Conservation (phyloP, 192 early-diverging fungal genomes). For the Chytriomyces confervae region DNA sequence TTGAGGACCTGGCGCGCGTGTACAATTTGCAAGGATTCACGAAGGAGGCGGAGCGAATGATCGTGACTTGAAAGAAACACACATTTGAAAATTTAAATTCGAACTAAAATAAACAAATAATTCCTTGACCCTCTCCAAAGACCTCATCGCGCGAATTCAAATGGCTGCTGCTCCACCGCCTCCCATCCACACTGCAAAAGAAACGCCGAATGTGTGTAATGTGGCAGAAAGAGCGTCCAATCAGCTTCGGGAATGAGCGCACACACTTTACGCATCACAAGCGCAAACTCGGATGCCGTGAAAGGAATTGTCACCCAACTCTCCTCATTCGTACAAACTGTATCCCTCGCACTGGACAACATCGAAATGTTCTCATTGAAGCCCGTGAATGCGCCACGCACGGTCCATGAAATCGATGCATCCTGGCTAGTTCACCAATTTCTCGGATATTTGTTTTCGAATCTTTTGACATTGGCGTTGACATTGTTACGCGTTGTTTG, state of each 20-base stretch:
- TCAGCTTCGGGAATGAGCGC: no score
- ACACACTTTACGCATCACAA: conserved; percentile 40
- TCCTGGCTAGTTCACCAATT: conserved; percentile 24
- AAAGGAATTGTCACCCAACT: conserved; percentile 47
- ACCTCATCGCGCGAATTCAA: neutral
- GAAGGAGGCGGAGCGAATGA: no score
- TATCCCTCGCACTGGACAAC: neutral
- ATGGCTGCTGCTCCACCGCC: neutral
- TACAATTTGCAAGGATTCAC: no score
- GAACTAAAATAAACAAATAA: no score
- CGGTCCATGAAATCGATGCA: conserved; percentile 1
- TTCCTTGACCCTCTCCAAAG: neutral
- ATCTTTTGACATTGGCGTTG: neutral
- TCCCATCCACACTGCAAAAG: neutral
- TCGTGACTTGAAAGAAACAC: no score
- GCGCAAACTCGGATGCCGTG: conserved; percentile 38
- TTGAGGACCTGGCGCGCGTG: no score
- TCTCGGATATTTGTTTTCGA: neutral
- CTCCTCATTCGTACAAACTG: neutral
- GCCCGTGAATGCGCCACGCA: conserved; percentile 9
- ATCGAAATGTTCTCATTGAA: conserved; percentile 22
- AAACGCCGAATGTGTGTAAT: no score
- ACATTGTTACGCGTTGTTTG: neutral
- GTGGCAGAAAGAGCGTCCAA: no score
- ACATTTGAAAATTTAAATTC: no score